Base-by-base conservation (phyloP, 2,329 filamentous ascomycete species). In the Neoscytalidium dimidiatum region DNA sequence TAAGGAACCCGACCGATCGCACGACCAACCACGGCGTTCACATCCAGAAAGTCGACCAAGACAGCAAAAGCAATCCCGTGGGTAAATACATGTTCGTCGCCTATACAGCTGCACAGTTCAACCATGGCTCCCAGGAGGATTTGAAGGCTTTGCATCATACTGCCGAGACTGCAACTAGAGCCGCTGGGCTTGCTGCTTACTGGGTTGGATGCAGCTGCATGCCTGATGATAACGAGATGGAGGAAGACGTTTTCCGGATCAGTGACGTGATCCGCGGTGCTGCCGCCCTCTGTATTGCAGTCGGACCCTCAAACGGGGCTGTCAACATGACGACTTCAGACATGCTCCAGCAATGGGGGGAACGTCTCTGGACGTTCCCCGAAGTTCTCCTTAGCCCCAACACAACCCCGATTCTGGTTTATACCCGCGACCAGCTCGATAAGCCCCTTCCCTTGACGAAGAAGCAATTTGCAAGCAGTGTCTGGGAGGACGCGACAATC, bases 281-380 rank as follows among this genome's bases (percentile, higher is more conserved):
- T 1, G 72, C 78, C 14, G 77, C 76, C 1, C 68, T 83, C 21
- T 75, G 78, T 13, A 79, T 83, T 21, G 77, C 77, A 1, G 77
- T 82, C 2, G 78, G 78, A 2, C 73, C 71, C 26, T 60, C 67
- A 14, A 68, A 68, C 49, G 41, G 21, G 1, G 21, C 56, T 8
- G 23, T 11, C 6, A 69, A 68, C 33, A 66, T 19, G n/a, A 73
- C 71, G 4, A 65, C 72, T 13, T 62, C 70, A 44, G 66, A 75
- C 29, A 72, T 76, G 72, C 70, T 83, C 13, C 71, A 74, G 7
- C 72, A 80, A 68, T 84, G 76, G 81, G 83, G 79, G 19, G 76
- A 71, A 9, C 76, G 78, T 3, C 72, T 84, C 21, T 82, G 81
- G 76, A 84, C 82, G 0, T 74, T 84, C 31, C 80, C 83, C 1